Conservation (phyloP, 1,284 basidiomycete genomes). For the Cystobasidium slooffiae region DNA sequence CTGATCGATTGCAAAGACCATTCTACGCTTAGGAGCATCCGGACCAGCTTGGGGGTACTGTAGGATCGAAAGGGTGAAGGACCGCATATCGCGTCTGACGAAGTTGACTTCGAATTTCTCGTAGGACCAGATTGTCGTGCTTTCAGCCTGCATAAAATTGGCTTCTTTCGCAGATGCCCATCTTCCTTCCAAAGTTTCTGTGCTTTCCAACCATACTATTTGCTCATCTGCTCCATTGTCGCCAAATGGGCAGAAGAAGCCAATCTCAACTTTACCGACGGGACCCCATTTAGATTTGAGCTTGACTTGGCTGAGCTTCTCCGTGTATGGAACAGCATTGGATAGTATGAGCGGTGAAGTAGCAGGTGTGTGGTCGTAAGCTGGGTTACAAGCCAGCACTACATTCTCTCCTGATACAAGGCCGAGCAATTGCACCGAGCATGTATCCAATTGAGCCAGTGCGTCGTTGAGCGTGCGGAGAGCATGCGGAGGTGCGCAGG, state of each 20-base stretch:
- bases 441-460: slow-evolving; percentile 49
- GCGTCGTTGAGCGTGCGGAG: slow-evolving; percentile 51
- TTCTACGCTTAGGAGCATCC: slow-evolving; percentile 48
- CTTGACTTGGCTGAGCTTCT: slow-evolving; percentile 33
- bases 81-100: slow-evolving; percentile 48
- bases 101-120: slow-evolving; percentile 51
- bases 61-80: slow-evolving; percentile 49
- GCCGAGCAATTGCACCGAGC: slow-evolving; percentile 51
- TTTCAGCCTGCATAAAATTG: background rate
- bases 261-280: slow-evolving; percentile 35
- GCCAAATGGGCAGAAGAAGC: slow-evolving; percentile 37
- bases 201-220: slow-evolving; percentile 40
- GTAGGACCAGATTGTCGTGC: slow-evolving; percentile 44
- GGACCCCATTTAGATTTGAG: slow-evolving; percentile 34
- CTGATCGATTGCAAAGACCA: slow-evolving; percentile 43
- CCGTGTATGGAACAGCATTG: slow-evolving; percentile 49
- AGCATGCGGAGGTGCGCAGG: slow-evolving; percentile 52
- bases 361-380: slow-evolving; percentile 44
- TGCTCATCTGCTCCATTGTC: slow-evolving; percentile 31
- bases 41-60: slow-evolving; percentile 47
- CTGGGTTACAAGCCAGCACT: slow-evolving; percentile 50
- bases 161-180: slow-evolving; percentile 30
- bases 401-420: slow-evolving; percentile 51
- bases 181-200: slow-evolving; percentile 14
- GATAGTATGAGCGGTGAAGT: slow-evolving; percentile 47